Conservation (phyloP, 306 rosid genomes). For the Astragalus membranaceus region DNA sequence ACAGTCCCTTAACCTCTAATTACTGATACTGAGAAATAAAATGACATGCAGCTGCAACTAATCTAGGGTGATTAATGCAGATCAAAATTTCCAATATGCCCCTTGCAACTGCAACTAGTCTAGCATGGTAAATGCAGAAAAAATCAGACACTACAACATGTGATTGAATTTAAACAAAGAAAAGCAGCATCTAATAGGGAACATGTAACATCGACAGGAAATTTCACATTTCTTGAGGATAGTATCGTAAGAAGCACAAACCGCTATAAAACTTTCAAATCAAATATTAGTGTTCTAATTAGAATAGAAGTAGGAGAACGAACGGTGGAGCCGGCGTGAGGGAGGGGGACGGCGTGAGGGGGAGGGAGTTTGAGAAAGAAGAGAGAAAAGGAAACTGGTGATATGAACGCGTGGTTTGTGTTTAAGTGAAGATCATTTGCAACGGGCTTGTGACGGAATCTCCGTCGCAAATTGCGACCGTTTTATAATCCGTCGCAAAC, state of each 20-base stretch:
- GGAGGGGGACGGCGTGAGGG: too few species aligned
- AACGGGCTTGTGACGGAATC: too few species aligned
- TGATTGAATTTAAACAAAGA: too few species aligned
- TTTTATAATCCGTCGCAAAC: too few species aligned
- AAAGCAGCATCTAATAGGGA: neutral
- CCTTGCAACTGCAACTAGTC: neutral
- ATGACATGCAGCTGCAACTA: neutral
- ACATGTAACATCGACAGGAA: neutral
- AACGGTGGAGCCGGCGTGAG: too few species aligned
- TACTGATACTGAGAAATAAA: neutral
- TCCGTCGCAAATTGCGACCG: too few species aligned
- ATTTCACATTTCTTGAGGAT: neutral
- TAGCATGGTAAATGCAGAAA: neutral
- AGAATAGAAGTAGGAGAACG: too few species aligned
- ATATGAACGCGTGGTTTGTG: too few species aligned
- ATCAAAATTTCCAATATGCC: neutral
- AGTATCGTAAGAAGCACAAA: neutral
- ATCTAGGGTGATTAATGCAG: neutral
- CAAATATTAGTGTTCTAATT: too few species aligned
- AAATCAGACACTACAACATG: neutral
- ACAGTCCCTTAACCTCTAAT: neutral
- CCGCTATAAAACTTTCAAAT: neutral
- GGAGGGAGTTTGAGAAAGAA: too few species aligned
- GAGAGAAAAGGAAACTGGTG: too few species aligned
- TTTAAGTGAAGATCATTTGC: too few species aligned